A percentile compares a stretch with the other conserved stretches of the same genome.
phyloP scores from a whole-genome alignment of 768 basidiomycete species.

The Trametes elegans region DNA sequence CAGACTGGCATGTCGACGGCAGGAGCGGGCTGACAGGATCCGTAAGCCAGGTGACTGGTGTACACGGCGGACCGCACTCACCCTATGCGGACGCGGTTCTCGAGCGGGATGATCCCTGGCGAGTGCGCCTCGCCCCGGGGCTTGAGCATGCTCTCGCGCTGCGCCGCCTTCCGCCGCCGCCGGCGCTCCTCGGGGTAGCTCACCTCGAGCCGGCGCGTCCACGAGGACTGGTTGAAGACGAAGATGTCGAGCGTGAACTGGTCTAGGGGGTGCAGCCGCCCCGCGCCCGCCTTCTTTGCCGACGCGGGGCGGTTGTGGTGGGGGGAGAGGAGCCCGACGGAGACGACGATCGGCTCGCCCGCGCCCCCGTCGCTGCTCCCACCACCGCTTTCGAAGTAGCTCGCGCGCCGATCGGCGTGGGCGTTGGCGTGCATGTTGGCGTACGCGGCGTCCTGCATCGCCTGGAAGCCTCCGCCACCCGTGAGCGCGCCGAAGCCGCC shows the following conservation, averaged over 20 bases:
- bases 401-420: constrained; percentile 21
- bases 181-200: constrained; percentile 58
- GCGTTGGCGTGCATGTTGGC: constrained; percentile 30
- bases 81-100: constrained; percentile 80
- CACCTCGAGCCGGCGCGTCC: constrained; percentile 77
- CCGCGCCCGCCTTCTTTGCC: constrained; percentile 29
- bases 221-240: constrained; percentile 77
- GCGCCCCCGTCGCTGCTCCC: not conserved
- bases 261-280: constrained; percentile 67
- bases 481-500: constrained; percentile 23
- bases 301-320: constrained; percentile 11
- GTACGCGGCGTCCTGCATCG: constrained; percentile 35
- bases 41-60: not conserved
- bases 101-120: constrained; percentile 71
- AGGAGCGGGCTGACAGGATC: constrained; percentile 56
- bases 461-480: constrained; percentile 38
- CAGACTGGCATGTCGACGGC: constrained; percentile 83
- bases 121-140: constrained; percentile 31
- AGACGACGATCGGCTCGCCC: constrained; percentile 68
- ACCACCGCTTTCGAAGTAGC: constrained; percentile 12
- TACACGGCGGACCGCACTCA: constrained; percentile 36
- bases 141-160: constrained; percentile 17
- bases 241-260: constrained; percentile 83
- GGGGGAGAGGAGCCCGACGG: constrained; percentile 48
- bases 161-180: constrained; percentile 39